Base-by-base conservation (phyloP, 805 yeast species). In the Suhomyces vadensis region DNA sequence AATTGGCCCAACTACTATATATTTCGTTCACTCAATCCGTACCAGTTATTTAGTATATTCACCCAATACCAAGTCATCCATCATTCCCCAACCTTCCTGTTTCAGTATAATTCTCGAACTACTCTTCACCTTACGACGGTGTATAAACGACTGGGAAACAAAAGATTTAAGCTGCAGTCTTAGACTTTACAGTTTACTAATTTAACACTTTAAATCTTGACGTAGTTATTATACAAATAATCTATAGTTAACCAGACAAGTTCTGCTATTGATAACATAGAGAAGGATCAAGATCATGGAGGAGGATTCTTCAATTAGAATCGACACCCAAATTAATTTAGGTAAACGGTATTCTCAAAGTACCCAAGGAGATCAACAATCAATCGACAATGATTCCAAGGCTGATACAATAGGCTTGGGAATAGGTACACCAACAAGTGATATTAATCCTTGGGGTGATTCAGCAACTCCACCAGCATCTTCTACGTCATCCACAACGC, bases 341-440 rank as follows among this genome's bases (percentile, higher is more conserved):
- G 33, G 19, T 14, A 29, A 29, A 20, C 33, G 20, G 16, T 8
- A 29, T 20, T 29, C 33, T 17, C 33, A 1, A 14, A 29, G 33
- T 4, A 29, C 33, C 14, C 33, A 29, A 29, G 33, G 33, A 29
- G 33, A 29, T 29, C 33, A 29, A n/a, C 33, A 7, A 29, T 27
- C 14, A 17, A 14, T 20, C 19, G 33, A 29, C 33, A 14, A 29
- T 29, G 33, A 29, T 14, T 29, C 33, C 9, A 35, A 35, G 22
- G 9, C 11, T 13, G 42, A 39, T 6, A 19, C 45, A 22, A 23
- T 41, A 22, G 45, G 47, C 22, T 24, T 39, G 20, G 46, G 43
- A n/a, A 43, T 39, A 16, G 38, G 33, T 4, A 41, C 45, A 5
- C 43, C 43, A n/a, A 40, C 43, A 5, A n/a, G 16, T 3, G 48